Evolutionary conservation across 2,329 filamentous ascomycete species (phyloP), one percentile per base, ranked within the genome.

Genomic region (Trichoderma sp.): DNA sequence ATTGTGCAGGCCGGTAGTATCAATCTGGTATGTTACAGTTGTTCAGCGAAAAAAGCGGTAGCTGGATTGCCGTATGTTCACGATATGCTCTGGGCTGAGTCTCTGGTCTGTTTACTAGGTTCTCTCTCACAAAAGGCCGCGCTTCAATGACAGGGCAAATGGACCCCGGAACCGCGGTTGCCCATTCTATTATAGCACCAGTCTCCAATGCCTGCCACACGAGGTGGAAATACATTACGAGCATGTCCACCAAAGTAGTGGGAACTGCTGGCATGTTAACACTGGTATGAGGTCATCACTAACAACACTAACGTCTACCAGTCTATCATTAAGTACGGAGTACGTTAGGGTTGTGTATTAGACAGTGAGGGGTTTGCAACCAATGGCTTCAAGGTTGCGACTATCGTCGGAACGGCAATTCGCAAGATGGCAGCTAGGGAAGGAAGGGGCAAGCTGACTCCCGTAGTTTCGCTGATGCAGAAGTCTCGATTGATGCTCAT

Each of bases 1-100:
- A 84, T 83, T 64, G 62, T 11, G 28, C 17, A 34, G 26, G 39
- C 8, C 0, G n/a, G 13, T 26, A 32, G 17, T 43, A 47, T 30
- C 20, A 13, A 26, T 34, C 62, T 26, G 11, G 28, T 53, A 53
- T 55, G 23, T 28, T 12, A 0, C 13, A 57, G n/a, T 28, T 17
- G 12, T 9, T 34, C 32, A 23, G 58, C 34, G 4, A 13, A 2
- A 7, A 7, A 39, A 2, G 12, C 9, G 8, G 8, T n/a, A 7
- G 34, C 59, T 57, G 20, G 3, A 53, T 50, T 50, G n/a, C n/a
- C n/a, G 23, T 39, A 39, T 9, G 17, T 20, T 36, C 50, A 57
- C 47, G 47, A 26, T 39, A 67, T 36, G 20, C 3, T 57, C 6
- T 17, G 43, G 28, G 47, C 2, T 50, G n/a, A 32, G 26, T n/a